Percentiles rank a stretch among this genome's conserved stretches.
Conservation (phyloP, 768 basidiomycete genomes). For the Agrocybe pediades region DNA sequence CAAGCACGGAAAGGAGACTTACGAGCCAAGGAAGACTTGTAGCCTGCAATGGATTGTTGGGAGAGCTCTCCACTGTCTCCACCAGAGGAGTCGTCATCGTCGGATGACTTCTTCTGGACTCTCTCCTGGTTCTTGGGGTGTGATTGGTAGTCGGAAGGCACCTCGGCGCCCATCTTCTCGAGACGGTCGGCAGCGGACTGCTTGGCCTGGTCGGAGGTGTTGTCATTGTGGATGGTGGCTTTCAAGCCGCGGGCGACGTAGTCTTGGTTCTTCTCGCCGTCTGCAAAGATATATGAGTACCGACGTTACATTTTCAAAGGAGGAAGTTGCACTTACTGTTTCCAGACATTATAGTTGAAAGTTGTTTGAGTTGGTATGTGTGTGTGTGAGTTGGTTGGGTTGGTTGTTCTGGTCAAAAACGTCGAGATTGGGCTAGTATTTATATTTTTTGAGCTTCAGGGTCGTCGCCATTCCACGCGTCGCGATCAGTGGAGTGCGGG, state of each 20-base stretch:
- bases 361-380: too few species aligned
- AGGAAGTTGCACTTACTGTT: neutral
- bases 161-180: constrained; percentile 2
- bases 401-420: neutral
- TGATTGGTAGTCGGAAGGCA: neutral
- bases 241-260: constrained; percentile 49
- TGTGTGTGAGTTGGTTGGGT: too few species aligned
- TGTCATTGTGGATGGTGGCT: constrained; percentile 56
- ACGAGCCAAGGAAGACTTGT: neutral
- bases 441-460: neutral
- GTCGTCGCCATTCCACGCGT: neutral
- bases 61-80: neutral
- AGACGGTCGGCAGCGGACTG: constrained; percentile 36
- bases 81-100: too few species aligned
- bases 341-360: neutral
- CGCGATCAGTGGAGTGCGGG: neutral
- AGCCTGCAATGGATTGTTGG: neutral
- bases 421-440: neutral
- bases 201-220: constrained; percentile 54
- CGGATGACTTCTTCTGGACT: too few species aligned
- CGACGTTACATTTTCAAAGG: neutral
- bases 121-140: neutral
- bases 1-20: neutral
- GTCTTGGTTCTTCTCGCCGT: constrained; percentile 17
- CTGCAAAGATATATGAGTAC: neutral